phyloP scores from a whole-genome alignment of 2,329 filamentous ascomycete genomes.

The Hypoxylon sp. region DNA sequence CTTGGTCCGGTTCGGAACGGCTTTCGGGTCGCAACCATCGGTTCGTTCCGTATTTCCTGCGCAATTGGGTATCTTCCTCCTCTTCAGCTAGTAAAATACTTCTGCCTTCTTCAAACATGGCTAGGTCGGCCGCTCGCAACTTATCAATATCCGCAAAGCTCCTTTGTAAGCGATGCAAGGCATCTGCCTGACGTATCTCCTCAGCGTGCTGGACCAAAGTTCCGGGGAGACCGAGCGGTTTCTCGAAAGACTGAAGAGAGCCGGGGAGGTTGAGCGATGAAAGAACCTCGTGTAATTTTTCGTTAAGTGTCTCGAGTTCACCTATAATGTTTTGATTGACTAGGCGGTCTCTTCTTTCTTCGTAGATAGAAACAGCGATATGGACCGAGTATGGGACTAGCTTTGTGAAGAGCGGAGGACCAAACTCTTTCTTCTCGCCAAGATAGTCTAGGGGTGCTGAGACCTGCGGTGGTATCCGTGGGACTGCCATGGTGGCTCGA shows the following conservation, averaged over 20 bases:
- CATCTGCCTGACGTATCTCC: conserved; percentile 92
- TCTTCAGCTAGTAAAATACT: conserved; percentile 83
- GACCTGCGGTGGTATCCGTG: conserved; percentile 85
- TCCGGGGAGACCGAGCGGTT: conserved; percentile 90
- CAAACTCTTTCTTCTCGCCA: conserved; percentile 84
- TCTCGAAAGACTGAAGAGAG: conserved; percentile 93
- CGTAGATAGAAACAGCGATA: conserved; percentile 94
- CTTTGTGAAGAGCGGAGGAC: conserved; percentile 87
- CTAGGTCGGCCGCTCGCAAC: conserved; percentile 83
- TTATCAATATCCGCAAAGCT: conserved; percentile 92
- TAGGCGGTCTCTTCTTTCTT: conserved; percentile 89
- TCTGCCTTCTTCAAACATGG: conserved; percentile 86
- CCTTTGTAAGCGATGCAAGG: conserved; percentile 80
- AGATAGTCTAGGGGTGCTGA: conserved; percentile 84
- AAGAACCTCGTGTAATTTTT: conserved; percentile 82
- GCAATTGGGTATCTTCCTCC: conserved; percentile 83
- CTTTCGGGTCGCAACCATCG: conserved; percentile 83
- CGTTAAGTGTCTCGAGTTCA: conserved; percentile 85
- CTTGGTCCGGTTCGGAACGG: conserved; percentile 73
- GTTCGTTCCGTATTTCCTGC: conserved; percentile 86
- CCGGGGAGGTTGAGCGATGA: conserved; percentile 90
- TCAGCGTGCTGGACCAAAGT: conserved; percentile 91
- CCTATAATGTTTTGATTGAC: conserved; percentile 90
- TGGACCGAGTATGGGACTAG: conserved; percentile 97
- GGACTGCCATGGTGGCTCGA: conserved; percentile 87